Conservation (phyloP, 306 rosid genomes). For the Dalbergia cultrata region DNA sequence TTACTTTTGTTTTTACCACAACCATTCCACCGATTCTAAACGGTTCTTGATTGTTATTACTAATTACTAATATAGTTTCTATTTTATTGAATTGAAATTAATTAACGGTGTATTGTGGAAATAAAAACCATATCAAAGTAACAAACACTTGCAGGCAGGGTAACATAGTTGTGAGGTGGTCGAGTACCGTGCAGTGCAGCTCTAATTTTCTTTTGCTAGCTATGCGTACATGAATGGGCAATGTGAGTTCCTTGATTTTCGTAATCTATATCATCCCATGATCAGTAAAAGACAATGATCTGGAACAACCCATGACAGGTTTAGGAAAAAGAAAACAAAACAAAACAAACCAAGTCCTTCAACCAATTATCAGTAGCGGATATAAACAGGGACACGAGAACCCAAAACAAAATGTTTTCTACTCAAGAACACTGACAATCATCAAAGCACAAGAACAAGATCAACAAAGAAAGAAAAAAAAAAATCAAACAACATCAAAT, state of each 20-base stretch:
- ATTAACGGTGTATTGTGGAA: constrained; percentile 50
- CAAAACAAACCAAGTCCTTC: too few relatives aligned
- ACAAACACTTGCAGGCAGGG: constrained; percentile 3
- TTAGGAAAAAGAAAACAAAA: too few relatives aligned
- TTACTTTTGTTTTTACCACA: constrained; percentile 23
- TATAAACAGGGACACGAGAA: too few relatives aligned
- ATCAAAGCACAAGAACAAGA: too few relatives aligned
- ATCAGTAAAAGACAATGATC: too few relatives aligned
- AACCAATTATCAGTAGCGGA: too few relatives aligned
- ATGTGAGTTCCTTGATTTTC: constrained; percentile 31
- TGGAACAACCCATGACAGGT: too few relatives aligned
- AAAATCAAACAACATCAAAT: too few relatives aligned
- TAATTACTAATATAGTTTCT: constrained; percentile 21
- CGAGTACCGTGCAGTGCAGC: constrained; percentile 43
- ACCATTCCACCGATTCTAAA: constrained; percentile 7
- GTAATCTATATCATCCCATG: neutral
- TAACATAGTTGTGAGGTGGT: constrained; percentile 12
- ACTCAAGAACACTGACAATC: too few relatives aligned
- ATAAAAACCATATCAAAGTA: constrained; percentile 25
- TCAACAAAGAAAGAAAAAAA: too few relatives aligned
- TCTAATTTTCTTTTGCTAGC: constrained; percentile 11
- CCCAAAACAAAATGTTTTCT: too few relatives aligned
- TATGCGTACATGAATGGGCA: constrained; percentile 24
- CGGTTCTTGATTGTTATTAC: constrained; percentile 17
- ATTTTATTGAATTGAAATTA: constrained; percentile 43